Percentiles rank a stretch among this genome's conserved stretches.
phyloP scores from a whole-genome alignment of 257 asterid genomes.

The Marsdenia floribunda region DNA sequence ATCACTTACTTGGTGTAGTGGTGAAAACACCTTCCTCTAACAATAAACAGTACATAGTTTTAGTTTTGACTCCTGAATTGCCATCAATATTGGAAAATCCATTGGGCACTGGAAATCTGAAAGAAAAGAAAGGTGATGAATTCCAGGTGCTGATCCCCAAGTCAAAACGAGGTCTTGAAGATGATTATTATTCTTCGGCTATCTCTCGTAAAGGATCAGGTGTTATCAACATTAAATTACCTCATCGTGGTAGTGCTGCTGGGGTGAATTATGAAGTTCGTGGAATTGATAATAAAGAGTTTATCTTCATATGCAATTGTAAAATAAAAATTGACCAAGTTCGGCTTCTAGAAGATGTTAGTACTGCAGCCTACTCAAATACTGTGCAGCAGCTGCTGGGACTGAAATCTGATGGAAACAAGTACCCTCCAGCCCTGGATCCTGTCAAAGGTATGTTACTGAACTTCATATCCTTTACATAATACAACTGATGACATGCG shows the following conservation, averaged over 20 bases:
- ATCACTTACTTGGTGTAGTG: slow-evolving; percentile 85
- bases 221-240: slow-evolving; percentile 60
- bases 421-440: slow-evolving; percentile 86
- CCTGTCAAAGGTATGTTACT: slow-evolving; percentile 67
- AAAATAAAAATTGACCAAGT: slow-evolving; percentile 74
- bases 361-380: slow-evolving; percentile 73
- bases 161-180: slow-evolving; percentile 86
- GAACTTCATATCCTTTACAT: slow-evolving; percentile 8
- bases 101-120: slow-evolving; percentile 28
- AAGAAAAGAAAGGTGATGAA: slow-evolving; percentile 40
- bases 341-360: slow-evolving; percentile 88
- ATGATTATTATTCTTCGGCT: slow-evolving; percentile 63
- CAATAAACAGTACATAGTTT: slow-evolving; percentile 67
- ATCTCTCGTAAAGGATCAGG: slow-evolving; percentile 85
- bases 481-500: background rate
- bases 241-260: slow-evolving; percentile 75
- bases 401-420: slow-evolving; percentile 71
- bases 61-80: slow-evolving; percentile 75
- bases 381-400: slow-evolving; percentile 68
- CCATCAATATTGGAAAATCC: slow-evolving; percentile 42
- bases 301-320: slow-evolving; percentile 65
- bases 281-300: slow-evolving; percentile 59
- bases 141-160: slow-evolving; percentile 78
- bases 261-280: slow-evolving; percentile 86
- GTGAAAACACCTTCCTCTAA: slow-evolving; percentile 67